These are phyloP conservation scores for Mentha longifolia DNA, from an alignment of 257 asterid species.

Conservation along the genomic window DNA sequence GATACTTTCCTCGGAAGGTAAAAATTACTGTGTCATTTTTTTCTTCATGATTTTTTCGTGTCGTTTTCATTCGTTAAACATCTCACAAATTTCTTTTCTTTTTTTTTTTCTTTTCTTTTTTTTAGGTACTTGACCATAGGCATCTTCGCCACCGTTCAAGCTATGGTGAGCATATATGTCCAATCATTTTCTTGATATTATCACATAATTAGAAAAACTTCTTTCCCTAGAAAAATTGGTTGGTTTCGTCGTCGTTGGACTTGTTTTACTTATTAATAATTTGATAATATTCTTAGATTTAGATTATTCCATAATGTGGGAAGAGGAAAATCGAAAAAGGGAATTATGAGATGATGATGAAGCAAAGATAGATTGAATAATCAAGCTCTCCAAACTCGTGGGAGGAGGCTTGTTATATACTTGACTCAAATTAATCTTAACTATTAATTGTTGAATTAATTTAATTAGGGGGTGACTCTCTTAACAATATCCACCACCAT, in stretches of 20 bases:
- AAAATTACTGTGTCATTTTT: neutral
- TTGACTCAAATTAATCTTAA: too few species aligned
- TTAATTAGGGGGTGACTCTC: conserved; percentile 81
- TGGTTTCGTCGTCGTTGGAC: neutral
- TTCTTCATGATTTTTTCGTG: too few species aligned
- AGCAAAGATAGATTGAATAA: too few species aligned
- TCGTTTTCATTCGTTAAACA: too few species aligned
- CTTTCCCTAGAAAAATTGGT: neutral
- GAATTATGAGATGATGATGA: too few species aligned
- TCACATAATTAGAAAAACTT: neutral
- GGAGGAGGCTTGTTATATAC: neutral
- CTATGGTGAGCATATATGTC: conserved; percentile 55
- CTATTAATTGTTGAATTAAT: too few species aligned
- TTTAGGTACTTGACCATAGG: conserved; percentile 74
- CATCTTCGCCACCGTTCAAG: conserved; percentile 77
- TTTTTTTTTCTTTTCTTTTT: too few species aligned
- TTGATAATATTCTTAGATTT: too few species aligned
- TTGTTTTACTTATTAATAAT: neutral
- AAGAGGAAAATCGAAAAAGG: conserved; percentile 25
- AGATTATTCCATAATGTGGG: conserved; percentile 1
- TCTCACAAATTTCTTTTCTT: too few species aligned
- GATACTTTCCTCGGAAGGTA: conserved; percentile 88
- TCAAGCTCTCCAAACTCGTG: too few species aligned
- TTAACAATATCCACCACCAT: conserved; percentile 72
- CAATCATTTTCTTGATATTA: neutral